Base-by-base conservation (phyloP, 2,329 filamentous ascomycete genomes). In the Shiraia bambusicola region DNA sequence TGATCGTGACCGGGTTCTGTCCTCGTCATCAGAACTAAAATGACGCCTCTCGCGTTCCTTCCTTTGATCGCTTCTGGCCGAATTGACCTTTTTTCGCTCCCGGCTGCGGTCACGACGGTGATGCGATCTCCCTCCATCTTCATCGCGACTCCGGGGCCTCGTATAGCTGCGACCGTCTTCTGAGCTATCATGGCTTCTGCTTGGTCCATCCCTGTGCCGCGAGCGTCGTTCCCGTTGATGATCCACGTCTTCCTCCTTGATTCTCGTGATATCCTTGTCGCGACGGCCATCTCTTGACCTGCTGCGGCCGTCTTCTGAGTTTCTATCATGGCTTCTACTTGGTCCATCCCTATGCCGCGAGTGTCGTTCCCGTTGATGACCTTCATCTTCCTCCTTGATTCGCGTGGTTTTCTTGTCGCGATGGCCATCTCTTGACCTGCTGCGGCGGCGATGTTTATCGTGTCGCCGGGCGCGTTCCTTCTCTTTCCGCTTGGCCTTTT, bases 401-500 rank as follows among this genome's bases (percentile, higher is more conserved):
- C 45, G 48, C 31, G 47, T 55, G 37, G 32, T 52, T 5, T 57
- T 51, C 4, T 42, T 50, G 13, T 58, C 49, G 9, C 52, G 41
- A 28, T 60, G 48, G 7, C 55, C 56, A 10, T 63, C 54, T 40
- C 34, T 53, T 13, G 61, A 63, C 9, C 47, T 37, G 17, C 61
- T 52, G 34, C 56, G 54, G 10, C 47, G 52, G 32, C 61, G 49
- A 7, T 59, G 60, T 34, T 49, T 60, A 2, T 65, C 57, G 32
- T 52, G 57, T 33, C 58, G 59, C 28, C 79, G 65, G 59, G 71
- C 49, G 72, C 74, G 59, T 69, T 77, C 69, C 47, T 64, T 67
- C 69, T 77, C 70, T 45, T 63, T 69, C 34, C 62, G 65, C 42
- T 75, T 73, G 55, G 61, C 70, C 61, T 69, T 78, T 32, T 76